These are phyloP conservation scores for Solanum tacnaense DNA, from an alignment of 257 asterid genomes.

Conservation along the genomic window DNA sequence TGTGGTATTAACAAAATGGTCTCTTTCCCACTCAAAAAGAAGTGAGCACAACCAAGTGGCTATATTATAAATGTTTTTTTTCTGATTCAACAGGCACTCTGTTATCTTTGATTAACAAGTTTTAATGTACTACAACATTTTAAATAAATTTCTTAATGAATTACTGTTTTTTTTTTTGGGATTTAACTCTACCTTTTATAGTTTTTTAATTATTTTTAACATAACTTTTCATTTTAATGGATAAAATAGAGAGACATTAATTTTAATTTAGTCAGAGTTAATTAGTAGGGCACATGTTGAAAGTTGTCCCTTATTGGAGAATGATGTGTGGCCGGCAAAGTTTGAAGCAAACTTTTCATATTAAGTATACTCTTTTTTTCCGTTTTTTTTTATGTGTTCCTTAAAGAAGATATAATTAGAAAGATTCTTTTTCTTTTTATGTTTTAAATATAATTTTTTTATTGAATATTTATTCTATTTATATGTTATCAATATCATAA, in stretches of 20 bases:
- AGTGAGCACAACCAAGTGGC: neutral
- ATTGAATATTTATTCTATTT: too few species aligned
- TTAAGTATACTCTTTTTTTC: too few species aligned
- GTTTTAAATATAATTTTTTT: too few species aligned
- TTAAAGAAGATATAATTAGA: too few species aligned
- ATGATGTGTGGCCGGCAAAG: neutral
- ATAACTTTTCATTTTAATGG: neutral
- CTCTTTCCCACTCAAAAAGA: constrained; percentile 45
- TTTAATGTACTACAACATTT: neutral
- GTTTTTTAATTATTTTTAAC: neutral
- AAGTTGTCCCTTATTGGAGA: neutral
- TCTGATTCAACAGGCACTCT: neutral
- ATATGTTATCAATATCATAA: too few species aligned
- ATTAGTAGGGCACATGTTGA: neutral
- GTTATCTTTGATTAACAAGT: neutral
- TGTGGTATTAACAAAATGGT: constrained; percentile 59
- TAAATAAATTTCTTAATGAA: neutral
- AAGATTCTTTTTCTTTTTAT: neutral
- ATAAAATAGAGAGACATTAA: neutral
- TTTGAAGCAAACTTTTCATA: neutral
- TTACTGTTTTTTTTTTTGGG: neutral
- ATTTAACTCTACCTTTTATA: neutral
- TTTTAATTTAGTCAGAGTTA: neutral
- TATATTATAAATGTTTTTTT: neutral
- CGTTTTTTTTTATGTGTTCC: too few species aligned